Evolutionary conservation across 164 flowering plant species (phyloP).

Genomic region (Stephania cephalantha): DNA sequence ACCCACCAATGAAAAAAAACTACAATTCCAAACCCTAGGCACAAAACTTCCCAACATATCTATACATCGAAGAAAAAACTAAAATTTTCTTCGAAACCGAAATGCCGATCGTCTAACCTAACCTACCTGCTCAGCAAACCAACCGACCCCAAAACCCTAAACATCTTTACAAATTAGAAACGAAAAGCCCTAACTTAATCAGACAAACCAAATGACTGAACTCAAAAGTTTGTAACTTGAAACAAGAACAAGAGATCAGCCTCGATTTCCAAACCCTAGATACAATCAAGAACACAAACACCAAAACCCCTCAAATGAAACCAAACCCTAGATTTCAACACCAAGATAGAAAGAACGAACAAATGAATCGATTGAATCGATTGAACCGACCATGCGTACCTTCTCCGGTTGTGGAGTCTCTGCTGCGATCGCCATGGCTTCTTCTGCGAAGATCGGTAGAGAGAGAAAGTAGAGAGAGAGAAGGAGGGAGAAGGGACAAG

Average conservation of each 20-base stretch:
- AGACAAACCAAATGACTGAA: not conserved
- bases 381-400: conserved; percentile 25
- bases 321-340: conserved; percentile 11
- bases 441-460: conserved; percentile 10
- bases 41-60: not conserved
- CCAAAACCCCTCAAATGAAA: not conserved
- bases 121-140: too few species aligned
- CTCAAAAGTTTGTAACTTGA: not conserved
- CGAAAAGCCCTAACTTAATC: not conserved
- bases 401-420: conserved; percentile 45
- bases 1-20: not conserved
- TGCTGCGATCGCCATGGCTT: conserved; percentile 49
- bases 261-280: not conserved
- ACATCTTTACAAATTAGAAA: not conserved
- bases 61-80: not conserved
- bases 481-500: not conserved
- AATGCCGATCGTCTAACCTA: too few species aligned
- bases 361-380: not conserved
- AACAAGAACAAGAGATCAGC: not conserved
- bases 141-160: not conserved
- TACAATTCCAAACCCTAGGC: not conserved
- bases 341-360: not conserved
- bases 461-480: not conserved
- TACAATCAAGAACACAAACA: not conserved
- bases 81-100: not conserved